Conservation (phyloP, 257 asterid species). For the Scutellaria barbata region DNA sequence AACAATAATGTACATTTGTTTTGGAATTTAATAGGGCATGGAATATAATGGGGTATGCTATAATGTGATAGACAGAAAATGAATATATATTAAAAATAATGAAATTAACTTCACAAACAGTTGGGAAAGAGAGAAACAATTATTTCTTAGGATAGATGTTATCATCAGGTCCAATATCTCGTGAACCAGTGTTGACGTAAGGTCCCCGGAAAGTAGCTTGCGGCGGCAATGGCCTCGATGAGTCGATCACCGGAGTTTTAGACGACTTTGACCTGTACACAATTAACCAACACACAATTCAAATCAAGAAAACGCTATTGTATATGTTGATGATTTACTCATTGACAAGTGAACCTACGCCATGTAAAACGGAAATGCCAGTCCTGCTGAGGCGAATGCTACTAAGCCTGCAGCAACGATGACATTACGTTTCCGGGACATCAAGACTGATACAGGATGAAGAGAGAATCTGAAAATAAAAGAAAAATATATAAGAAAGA, state of each 20-base stretch:
- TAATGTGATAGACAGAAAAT: no score
- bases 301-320: slow-evolving; percentile 21
- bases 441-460: slow-evolving; percentile 42
- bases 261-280: slow-evolving; percentile 71
- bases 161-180: slow-evolving; percentile 88
- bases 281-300: not conserved
- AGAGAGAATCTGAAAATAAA: slow-evolving; percentile 42
- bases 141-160: slow-evolving; percentile 69
- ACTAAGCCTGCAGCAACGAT: slow-evolving; percentile 79
- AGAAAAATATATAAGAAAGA: not conserved
- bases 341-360: slow-evolving; percentile 60
- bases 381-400: slow-evolving; percentile 84
- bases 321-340: not conserved
- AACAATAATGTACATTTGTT: no score
- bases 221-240: slow-evolving; percentile 93
- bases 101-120: not conserved
- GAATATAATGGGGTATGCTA: no score
- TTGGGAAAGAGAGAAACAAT: not conserved
- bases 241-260: slow-evolving; percentile 76
- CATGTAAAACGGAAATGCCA: slow-evolving; percentile 96
- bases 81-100: no score
- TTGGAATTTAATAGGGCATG: no score
- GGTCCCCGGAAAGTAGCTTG: slow-evolving; percentile 98
- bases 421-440: slow-evolving; percentile 76
- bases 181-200: slow-evolving; percentile 90